Evolutionary conservation across 2,329 filamentous ascomycete species (phyloP).

Genomic region (Ceratocystis cubensis): DNA sequence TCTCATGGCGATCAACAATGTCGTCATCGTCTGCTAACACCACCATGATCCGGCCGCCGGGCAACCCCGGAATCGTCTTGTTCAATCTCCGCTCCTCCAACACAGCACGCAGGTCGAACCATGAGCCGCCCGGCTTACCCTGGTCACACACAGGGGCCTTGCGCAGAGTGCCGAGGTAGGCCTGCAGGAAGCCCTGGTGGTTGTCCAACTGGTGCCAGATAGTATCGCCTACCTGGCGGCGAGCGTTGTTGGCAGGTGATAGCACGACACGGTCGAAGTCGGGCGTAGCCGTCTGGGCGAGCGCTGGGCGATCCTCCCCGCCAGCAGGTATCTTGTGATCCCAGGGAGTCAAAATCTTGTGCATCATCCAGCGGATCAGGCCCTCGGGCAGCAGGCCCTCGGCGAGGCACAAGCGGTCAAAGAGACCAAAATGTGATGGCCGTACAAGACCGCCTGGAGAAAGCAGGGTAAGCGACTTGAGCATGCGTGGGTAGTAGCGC

Average conservation of each 20-base stretch:
- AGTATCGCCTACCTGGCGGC: slow-evolving; percentile 45
- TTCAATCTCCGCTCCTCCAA: slow-evolving; percentile 32
- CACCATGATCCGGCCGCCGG: slow-evolving; percentile 44
- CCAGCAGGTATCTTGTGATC: slow-evolving; percentile 30
- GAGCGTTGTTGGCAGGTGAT: slow-evolving; percentile 37
- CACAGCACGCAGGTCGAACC: slow-evolving; percentile 42
- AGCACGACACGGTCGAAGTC: slow-evolving; percentile 38
- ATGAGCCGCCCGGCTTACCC: slow-evolving; percentile 40
- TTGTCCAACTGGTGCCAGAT: slow-evolving; percentile 57
- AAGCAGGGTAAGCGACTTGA: slow-evolving; percentile 52
- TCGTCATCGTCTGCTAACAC: slow-evolving; percentile 54
- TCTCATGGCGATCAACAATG: slow-evolving; percentile 53
- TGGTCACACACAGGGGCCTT: slow-evolving; percentile 57
- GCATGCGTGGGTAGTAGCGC: slow-evolving; percentile 50
- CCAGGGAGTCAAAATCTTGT: slow-evolving; percentile 36
- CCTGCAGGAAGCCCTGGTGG: slow-evolving; percentile 54
- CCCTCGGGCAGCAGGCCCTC: slow-evolving; percentile 46
- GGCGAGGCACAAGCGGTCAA: slow-evolving; percentile 51
- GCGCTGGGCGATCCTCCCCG: slow-evolving; percentile 28
- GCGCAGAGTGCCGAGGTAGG: slow-evolving; percentile 59
- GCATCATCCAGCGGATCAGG: slow-evolving; percentile 42
- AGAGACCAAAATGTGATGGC: slow-evolving; percentile 46
- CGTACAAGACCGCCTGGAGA: slow-evolving; percentile 58
- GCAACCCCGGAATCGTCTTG: slow-evolving; percentile 27
- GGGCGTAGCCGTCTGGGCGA: slow-evolving; percentile 28